These are phyloP conservation scores for Beverwykella pulmonaria DNA, from an alignment of 495 filamentous ascomycete genomes.

Conservation along the genomic window DNA sequence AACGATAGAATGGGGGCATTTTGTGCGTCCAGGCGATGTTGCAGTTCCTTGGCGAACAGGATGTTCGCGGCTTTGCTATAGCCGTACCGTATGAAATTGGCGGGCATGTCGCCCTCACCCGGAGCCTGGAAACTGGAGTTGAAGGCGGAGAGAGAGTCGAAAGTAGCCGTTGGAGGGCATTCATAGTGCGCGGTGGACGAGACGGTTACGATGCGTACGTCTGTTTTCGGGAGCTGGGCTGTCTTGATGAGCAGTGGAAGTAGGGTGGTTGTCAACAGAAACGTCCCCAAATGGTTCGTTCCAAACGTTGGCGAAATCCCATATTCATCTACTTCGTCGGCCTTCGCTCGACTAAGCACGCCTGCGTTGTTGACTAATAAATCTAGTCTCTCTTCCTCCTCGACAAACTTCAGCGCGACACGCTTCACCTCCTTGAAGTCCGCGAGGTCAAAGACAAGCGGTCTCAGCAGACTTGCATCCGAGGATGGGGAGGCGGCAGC, in stretches of 20 bases:
- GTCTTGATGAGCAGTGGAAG: conserved; percentile 21
- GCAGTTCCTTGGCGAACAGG: conserved; percentile 37
- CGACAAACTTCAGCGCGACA: conserved; percentile 1
- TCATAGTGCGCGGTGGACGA: conserved; percentile 3
- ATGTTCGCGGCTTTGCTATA: conserved; percentile 34
- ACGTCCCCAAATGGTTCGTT: conserved; percentile 15
- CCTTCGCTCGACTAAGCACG: not conserved
- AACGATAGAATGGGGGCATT: conserved; percentile 23
- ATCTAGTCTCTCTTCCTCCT: conserved; percentile 11
- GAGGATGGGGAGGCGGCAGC: not conserved
- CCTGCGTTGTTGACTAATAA: conserved; percentile 28
- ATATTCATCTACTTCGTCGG: not conserved
- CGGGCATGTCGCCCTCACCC: too few species aligned
- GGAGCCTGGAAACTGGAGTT: not conserved
- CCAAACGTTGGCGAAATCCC: not conserved
- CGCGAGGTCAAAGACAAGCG: conserved; percentile 10
- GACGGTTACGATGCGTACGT: conserved; percentile 23
- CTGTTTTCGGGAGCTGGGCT: not conserved
- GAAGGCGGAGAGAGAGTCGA: conserved; percentile 1
- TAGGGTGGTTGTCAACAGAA: conserved; percentile 14
- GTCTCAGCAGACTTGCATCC: not conserved
- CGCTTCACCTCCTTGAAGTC: not conserved
- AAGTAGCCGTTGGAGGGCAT: not conserved
- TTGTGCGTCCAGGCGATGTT: conserved; percentile 31
- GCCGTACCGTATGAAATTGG: not conserved